phyloP scores from a whole-genome alignment of 169 alveolate genomes.

The Plasmodium gonderi region DNA sequence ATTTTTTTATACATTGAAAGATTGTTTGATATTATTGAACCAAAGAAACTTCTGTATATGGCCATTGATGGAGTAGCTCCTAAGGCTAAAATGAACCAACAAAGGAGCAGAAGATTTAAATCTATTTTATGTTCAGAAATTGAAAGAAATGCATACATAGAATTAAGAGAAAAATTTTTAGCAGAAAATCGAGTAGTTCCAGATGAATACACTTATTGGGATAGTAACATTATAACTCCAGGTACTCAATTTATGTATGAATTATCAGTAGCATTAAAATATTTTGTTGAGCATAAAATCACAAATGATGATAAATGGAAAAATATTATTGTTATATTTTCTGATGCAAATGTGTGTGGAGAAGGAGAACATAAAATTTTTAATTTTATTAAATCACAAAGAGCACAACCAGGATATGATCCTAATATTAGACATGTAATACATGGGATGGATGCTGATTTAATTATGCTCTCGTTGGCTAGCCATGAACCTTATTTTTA shows the following conservation, averaged over 20 bases:
- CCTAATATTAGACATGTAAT: conserved; percentile 97
- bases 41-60: conserved; percentile 93
- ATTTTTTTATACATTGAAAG: conserved; percentile 94
- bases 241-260: conserved; percentile 99
- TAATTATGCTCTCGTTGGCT: conserved; percentile 97
- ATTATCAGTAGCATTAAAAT: conserved; percentile 84
- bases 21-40: conserved; percentile 94
- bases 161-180: conserved; percentile 76
- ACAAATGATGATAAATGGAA: conserved; percentile 93
- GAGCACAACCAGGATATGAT: conserved; percentile 84
- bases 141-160: conserved; percentile 73
- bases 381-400: conserved; percentile 94
- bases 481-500: conserved; percentile 96
- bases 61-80: conserved; percentile 99
- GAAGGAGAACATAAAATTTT: conserved; percentile 99
- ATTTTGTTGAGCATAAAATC: conserved; percentile 91
- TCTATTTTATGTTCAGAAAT: conserved; percentile 83
- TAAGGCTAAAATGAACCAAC: conserved; percentile 99
- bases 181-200: conserved; percentile 76
- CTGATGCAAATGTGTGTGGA: conserved; percentile 99
- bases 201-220: conserved; percentile 87
- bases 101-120: conserved; percentile 96
- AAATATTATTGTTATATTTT: conserved; percentile 92
- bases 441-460: conserved; percentile 99
- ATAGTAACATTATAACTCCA: conserved; percentile 99